Evolutionary conservation across 1,284 basidiomycete species (phyloP).

Genomic region (Chiua sp.): DNA sequence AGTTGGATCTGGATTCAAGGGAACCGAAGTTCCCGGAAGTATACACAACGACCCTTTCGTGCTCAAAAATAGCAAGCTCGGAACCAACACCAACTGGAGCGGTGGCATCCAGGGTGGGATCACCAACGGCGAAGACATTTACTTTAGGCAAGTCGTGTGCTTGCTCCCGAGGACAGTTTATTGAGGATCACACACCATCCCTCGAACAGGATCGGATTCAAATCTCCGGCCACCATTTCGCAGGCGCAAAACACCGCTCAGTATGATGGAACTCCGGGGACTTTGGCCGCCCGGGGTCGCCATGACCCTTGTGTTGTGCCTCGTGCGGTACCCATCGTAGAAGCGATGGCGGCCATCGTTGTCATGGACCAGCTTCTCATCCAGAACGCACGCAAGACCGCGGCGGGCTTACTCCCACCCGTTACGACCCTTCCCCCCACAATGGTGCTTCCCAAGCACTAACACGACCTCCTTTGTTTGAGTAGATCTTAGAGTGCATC

Average conservation of each 20-base stretch:
- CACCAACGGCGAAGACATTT: conserved; percentile 96
- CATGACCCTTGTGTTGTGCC: conserved; percentile 99
- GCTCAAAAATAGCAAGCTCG: conserved; percentile 73
- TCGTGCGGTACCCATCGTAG: conserved; percentile 97
- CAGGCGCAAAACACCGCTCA: conserved; percentile 91
- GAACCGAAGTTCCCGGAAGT: conserved; percentile 94
- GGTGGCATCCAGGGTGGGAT: conserved; percentile 99
- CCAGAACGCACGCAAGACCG: conserved; percentile 81
- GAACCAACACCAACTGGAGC: conserved; percentile 94
- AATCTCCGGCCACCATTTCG: conserved; percentile 97
- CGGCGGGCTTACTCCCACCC: conserved; percentile 71
- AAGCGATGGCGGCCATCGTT: conserved; percentile 96
- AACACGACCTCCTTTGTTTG: conserved; percentile 4
- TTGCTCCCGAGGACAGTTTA: not conserved
- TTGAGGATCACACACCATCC: conserved; percentile 8
- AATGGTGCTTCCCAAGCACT: conserved; percentile 67
- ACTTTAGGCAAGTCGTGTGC: conserved; percentile 77
- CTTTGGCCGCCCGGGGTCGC: conserved; percentile 89
- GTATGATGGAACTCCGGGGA: conserved; percentile 91
- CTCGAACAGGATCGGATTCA: conserved; percentile 85
- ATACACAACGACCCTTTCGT: conserved; percentile 95
- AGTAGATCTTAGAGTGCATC: not conserved
- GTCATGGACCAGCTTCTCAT: conserved; percentile 93
- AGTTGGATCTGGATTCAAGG: conserved; percentile 96
- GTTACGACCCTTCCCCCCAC: conserved; percentile 88